Evolutionary conservation across 768 basidiomycete genomes (phyloP), one percentile per base, ranked within the genome.

Genomic region (Leucocoprinus leucothites): DNA sequence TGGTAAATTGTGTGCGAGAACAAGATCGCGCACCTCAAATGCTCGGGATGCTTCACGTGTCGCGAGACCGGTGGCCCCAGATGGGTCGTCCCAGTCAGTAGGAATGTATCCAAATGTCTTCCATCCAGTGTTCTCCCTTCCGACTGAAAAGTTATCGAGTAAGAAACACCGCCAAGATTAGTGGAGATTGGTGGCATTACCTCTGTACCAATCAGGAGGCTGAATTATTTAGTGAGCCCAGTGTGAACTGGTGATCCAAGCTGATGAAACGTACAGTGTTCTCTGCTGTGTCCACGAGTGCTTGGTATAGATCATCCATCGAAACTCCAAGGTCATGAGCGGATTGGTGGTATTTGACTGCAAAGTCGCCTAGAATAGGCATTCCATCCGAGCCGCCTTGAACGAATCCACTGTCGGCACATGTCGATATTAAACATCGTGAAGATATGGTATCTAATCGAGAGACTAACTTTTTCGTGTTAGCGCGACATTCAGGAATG

Each of bases 341-440:
- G 38, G 61, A 65, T 0, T 65, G 53, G 5, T 65, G 72, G 55
- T 79, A 79, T 61, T 81, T 80, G 53, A 73, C 69, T 1, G 74
- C 78, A 51, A 80, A 81, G 60, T 80, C 80, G 9, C 78, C 78
- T 0, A 81, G 68, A 56, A 80, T 77, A 11, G 77, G 73, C 79
- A 80, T 81, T 4, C 76, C 78, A 57, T 79, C 76, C 51, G 70
- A 71, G 4, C 78, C 77, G 14, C 78, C 77, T 64, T 79, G 78
- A 3, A 79, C 77, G 55, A 74, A 80, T 1, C 78, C 79, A 21
- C 77, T 76, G 43, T 11, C 26, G 22, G 16, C 18, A 36, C 8
- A 42, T 42, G 31, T n/a, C 24, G 22, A n/a, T n/a, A 19, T 8
- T 49, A 11, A 40, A 13, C 22, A 13, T 9, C 1, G 11, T 13